These are phyloP conservation scores for Peterozyma toletana DNA, from an alignment of 805 yeast genomes.

Conservation along the genomic window DNA sequence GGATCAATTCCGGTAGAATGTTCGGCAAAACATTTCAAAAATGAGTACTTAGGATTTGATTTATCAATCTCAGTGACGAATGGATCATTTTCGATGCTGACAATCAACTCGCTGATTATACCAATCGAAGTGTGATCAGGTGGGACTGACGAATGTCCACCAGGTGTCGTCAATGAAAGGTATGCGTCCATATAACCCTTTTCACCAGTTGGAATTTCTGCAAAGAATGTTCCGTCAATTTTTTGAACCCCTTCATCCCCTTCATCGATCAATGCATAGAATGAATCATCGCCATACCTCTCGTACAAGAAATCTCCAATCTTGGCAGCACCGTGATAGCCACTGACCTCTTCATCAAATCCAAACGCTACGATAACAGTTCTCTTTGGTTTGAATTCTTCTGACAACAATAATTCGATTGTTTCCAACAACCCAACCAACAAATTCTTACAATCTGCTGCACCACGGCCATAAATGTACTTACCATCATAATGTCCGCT, in stretches of 20 bases:
- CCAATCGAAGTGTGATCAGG: constrained; percentile 77
- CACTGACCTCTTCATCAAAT: constrained; percentile 73
- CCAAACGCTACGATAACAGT: constrained; percentile 63
- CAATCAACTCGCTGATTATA: constrained; percentile 52
- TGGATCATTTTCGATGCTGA: constrained; percentile 49
- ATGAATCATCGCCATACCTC: constrained; percentile 52
- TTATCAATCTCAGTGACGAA: constrained; percentile 37
- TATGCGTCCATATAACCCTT: constrained; percentile 32
- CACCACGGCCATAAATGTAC: constrained; percentile 69
- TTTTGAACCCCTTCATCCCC: constrained; percentile 28
- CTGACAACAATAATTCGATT: constrained; percentile 42
- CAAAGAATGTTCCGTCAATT: constrained; percentile 32
- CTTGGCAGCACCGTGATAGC: constrained; percentile 52
- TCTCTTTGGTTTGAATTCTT: constrained; percentile 50
- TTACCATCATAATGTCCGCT: constrained; percentile 61
- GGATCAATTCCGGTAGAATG: constrained; percentile 26
- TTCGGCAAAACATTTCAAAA: constrained; percentile 58
- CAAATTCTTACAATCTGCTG: constrained; percentile 67
- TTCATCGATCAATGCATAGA: constrained; percentile 57
- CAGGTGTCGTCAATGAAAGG: constrained; percentile 45
- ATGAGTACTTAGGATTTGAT: constrained; percentile 52
- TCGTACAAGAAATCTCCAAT: constrained; percentile 39
- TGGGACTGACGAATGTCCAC: constrained; percentile 55
- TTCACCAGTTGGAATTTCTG: constrained; percentile 41
- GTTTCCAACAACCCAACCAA: constrained; percentile 63